These are phyloP conservation scores for Hordeum vulgare DNA, from an alignment of 176 grass and related monocot genomes.

Conservation along the genomic window MorexV3_pseudomolecules_assembly NC_058524.1:129412576-129413075, in stretches of 20 bases:
- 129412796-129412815: neutral
- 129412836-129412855: neutral
- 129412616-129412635: neutral
- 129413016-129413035: slow-evolving; percentile 25
- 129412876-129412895: neutral
- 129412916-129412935: neutral
- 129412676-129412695: slow-evolving; percentile 35
- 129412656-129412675: neutral
- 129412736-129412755: slow-evolving; percentile 24
- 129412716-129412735: slow-evolving; percentile 29
- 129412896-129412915: neutral
- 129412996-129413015: neutral
- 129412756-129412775: slow-evolving; percentile 15
- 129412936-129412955: neutral
- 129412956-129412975: slow-evolving; percentile 10
- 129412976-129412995: slow-evolving; percentile 15
- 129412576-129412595: slow-evolving; percentile 21
- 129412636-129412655: slow-evolving; percentile 17
- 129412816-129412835: neutral
- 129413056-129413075: slow-evolving; percentile 18
- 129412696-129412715: slow-evolving; percentile 25
- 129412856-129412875: neutral
- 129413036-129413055: slow-evolving; percentile 25
- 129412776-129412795: neutral
- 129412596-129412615: neutral